These are phyloP conservation scores for Angophora floribunda DNA, from an alignment of 345 rosid species.

Conservation along the genomic window DNA sequence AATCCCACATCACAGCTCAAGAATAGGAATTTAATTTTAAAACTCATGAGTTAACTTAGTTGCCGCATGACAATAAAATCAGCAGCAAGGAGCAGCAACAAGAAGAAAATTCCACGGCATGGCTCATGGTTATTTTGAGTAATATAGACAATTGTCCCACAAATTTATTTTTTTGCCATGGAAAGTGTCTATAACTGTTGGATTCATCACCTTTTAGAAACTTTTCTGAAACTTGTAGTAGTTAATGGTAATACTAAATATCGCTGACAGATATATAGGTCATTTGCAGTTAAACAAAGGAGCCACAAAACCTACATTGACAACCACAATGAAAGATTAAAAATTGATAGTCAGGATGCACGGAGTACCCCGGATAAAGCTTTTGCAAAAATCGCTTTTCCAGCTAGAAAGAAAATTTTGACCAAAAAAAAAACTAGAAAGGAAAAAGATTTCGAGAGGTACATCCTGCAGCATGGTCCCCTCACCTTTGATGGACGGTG, in stretches of 20 bases:
- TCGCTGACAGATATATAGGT: not conserved
- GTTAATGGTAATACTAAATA: not conserved
- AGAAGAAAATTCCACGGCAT: not conserved
- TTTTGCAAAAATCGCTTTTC: not conserved
- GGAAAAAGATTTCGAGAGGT: not conserved
- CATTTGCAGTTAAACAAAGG: not conserved
- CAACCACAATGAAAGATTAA: not conserved
- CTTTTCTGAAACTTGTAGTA: not conserved
- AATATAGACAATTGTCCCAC: not conserved
- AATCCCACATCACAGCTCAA: not conserved
- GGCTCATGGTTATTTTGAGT: not conserved
- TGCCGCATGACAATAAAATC: not conserved
- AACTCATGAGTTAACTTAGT: not conserved
- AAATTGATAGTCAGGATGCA: not conserved
- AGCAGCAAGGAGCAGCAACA: not conserved
- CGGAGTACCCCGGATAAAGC: not conserved
- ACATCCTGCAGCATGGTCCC: not conserved
- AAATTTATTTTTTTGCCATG: not conserved
- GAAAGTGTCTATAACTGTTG: not conserved
- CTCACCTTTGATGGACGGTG: not conserved
- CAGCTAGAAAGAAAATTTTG: not conserved
- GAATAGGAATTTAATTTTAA: not conserved
- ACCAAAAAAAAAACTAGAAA: not conserved
- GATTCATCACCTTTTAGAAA: not conserved
- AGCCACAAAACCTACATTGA: not conserved